Conservation (phyloP, 2,329 filamentous ascomycete genomes). For the Neoarthrinium moseri region DNA sequence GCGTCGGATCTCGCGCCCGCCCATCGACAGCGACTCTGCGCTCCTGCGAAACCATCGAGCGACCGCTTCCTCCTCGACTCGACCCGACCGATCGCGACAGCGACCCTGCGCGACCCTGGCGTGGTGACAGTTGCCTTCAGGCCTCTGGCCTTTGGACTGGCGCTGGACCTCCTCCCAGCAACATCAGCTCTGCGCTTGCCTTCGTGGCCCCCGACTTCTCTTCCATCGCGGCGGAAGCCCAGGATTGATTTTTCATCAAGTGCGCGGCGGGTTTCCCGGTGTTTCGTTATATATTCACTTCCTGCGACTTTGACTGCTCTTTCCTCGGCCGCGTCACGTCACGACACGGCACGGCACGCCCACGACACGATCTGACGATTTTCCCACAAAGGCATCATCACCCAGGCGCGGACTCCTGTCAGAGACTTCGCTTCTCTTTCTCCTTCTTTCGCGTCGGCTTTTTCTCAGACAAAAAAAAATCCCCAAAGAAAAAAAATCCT, state of each 20-base stretch:
- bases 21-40: conserved; percentile 29
- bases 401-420: too few species aligned
- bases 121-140: conserved; percentile 31
- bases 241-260: neutral
- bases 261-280: neutral
- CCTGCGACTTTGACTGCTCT: conserved; percentile 16
- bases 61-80: conserved; percentile 11
- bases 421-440: too few species aligned
- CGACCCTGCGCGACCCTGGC: conserved; percentile 22
- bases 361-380: conserved; percentile 10
- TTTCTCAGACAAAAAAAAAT: too few species aligned
- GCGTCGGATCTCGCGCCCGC: conserved; percentile 49
- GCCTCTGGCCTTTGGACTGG: conserved; percentile 34
- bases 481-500: too few species aligned
- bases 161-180: conserved; percentile 19
- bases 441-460: too few species aligned
- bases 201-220: neutral
- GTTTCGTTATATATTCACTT: conserved; percentile 14
- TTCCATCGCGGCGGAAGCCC: neutral
- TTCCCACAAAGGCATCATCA: neutral
- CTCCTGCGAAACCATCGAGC: conserved; percentile 27
- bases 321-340: conserved; percentile 6
- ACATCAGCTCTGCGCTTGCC: neutral
- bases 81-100: conserved; percentile 14
- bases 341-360: too few species aligned